Evolutionary conservation across 2,329 filamentous ascomycete species (phyloP).

Genomic region (Colletotrichum sp.): DNA sequence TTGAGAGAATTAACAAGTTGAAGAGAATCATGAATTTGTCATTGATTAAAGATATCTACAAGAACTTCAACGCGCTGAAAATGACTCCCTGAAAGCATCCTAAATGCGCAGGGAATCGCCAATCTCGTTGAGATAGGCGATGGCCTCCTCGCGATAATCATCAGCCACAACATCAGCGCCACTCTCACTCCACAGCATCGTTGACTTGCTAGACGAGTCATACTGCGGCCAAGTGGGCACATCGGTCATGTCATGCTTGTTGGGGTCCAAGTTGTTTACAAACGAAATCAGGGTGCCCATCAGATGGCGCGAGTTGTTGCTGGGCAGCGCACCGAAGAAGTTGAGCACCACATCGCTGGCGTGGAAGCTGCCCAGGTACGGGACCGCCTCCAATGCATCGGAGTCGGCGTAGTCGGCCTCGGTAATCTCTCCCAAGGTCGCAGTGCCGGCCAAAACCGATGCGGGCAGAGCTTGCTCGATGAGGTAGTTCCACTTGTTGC

Average conservation of each 20-base stretch:
- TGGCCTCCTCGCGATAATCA: background rate
- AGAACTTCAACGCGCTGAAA: background rate
- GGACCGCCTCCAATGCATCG: conserved; percentile 30
- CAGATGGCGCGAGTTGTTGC: conserved; percentile 51
- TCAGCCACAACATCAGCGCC: background rate
- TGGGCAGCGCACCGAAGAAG: conserved; percentile 54
- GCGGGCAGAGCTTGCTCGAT: conserved; percentile 43
- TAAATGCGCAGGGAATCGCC: background rate
- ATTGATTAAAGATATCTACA: background rate
- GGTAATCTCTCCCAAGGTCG: conserved; percentile 54
- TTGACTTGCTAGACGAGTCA: background rate
- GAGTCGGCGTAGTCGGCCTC: conserved; percentile 51
- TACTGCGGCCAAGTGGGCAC: conserved; percentile 36
- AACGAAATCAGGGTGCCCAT: conserved; percentile 73
- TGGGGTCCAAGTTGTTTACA: conserved; percentile 73
- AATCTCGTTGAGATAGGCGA: background rate
- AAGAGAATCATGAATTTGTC: background rate
- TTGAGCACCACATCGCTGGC: conserved; percentile 70
- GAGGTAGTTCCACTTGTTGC: background rate
- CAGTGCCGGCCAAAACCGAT: conserved; percentile 48
- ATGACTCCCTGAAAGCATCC: background rate
- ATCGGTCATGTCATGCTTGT: conserved; percentile 44
- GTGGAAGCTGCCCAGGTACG: conserved; percentile 79
- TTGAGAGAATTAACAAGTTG: background rate
- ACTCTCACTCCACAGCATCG: background rate